Conservation (phyloP, 768 basidiomycete genomes). For the Suillus placidus region DNA sequence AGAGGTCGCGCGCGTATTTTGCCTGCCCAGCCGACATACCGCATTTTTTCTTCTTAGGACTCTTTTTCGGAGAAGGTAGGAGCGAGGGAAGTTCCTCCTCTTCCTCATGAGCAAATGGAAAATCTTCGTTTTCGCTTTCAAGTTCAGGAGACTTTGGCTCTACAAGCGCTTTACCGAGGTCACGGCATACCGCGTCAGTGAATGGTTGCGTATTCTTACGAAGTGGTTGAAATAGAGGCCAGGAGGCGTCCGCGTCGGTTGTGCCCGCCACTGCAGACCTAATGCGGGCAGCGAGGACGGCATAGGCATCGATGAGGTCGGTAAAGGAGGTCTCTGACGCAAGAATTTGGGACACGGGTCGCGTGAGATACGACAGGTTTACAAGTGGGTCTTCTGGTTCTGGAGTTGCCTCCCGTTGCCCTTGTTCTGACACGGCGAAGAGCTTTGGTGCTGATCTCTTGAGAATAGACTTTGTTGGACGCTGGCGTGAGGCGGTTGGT, state of each 20-base stretch:
- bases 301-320: conserved; percentile 76
- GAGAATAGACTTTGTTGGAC: conserved; percentile 68
- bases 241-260: conserved; percentile 61
- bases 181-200: conserved; percentile 63
- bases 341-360: conserved; percentile 64
- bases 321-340: conserved; percentile 47
- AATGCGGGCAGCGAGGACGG: conserved; percentile 66
- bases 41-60: conserved; percentile 62
- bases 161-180: conserved; percentile 64
- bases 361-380: conserved; percentile 64
- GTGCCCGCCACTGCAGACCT: conserved; percentile 44
- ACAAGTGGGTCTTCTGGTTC: conserved; percentile 71
- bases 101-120: conserved; percentile 18
- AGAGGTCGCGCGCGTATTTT: conserved; percentile 79
- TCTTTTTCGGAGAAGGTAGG: conserved; percentile 72
- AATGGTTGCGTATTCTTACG: conserved; percentile 55
- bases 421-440: conserved; percentile 44
- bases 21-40: conserved; percentile 80
- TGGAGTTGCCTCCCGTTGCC: conserved; percentile 68
- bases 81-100: conserved; percentile 31
- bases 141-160: conserved; percentile 46
- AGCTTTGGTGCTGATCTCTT: conserved; percentile 49
- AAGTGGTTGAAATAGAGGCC: conserved; percentile 75
- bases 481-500: conserved; percentile 41
- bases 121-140: conserved; percentile 24